phyloP scores from a whole-genome alignment of 371 early-diverging fungal species.

The Capniomyces stellatus region DNA sequence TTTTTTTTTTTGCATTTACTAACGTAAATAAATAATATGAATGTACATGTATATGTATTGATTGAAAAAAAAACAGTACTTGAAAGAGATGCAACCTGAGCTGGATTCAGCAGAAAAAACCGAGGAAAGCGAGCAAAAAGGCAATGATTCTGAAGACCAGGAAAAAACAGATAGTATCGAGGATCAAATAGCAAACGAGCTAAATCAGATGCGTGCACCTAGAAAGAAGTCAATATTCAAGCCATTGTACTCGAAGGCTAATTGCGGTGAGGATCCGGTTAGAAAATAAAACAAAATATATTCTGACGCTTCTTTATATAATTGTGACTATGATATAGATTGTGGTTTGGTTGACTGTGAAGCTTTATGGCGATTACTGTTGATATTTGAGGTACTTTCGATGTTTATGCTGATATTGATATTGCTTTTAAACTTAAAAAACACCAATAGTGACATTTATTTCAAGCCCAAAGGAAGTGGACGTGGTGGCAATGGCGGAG shows the following conservation, averaged over 20 bases:
- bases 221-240: slow-evolving; percentile 5
- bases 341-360: no score
- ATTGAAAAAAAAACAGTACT: background rate
- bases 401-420: background rate
- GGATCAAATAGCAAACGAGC: slow-evolving; percentile 22
- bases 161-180: slow-evolving; percentile 14
- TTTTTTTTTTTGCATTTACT: background rate
- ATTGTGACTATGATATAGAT: no score
- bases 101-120: background rate
- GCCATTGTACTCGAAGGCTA: background rate
- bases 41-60: background rate
- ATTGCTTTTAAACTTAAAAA: background rate
- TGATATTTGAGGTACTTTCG: background rate
- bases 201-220: slow-evolving; percentile 17
- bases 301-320: no score
- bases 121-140: slow-evolving; percentile 7
- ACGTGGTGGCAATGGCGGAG: slow-evolving; percentile 8
- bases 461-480: background rate
- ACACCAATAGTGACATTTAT: background rate
- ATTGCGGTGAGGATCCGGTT: background rate
- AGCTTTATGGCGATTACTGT: background rate
- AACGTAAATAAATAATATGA: no score
- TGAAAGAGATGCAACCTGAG: background rate
- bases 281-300: no score
- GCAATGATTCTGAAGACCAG: background rate